Conservation (phyloP, 805 yeast genomes). For the Citeromyces nyonsensis region DNA sequence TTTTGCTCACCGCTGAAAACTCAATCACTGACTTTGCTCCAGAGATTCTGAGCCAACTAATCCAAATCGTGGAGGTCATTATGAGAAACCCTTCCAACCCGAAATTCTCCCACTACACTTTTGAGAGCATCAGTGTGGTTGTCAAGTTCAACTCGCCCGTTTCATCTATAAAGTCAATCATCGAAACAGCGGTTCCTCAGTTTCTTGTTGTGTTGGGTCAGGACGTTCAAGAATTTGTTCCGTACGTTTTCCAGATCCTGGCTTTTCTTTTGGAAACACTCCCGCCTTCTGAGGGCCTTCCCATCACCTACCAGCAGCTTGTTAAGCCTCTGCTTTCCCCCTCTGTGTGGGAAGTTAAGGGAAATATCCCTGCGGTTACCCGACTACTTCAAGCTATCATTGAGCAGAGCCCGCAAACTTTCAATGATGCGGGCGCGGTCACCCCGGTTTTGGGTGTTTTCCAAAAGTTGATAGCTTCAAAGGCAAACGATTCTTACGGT, state of each 20-base stretch:
- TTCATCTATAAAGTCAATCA: slow-evolving; percentile 21
- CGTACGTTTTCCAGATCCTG: slow-evolving; percentile 84
- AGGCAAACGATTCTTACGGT: slow-evolving; percentile 66
- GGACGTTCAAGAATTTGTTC: slow-evolving; percentile 89
- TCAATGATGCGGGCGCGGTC: slow-evolving; percentile 21
- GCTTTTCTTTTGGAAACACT: slow-evolving; percentile 58
- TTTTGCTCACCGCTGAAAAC: slow-evolving; percentile 59
- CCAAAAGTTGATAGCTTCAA: slow-evolving; percentile 82
- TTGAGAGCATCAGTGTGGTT: slow-evolving; percentile 75
- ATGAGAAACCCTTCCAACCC: slow-evolving; percentile 93
- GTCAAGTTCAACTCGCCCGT: slow-evolving; percentile 41
- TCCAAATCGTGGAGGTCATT: slow-evolving; percentile 54
- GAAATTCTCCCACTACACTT: slow-evolving; percentile 75
- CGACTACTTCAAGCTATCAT: slow-evolving; percentile 61
- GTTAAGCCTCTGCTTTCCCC: slow-evolving; percentile 80
- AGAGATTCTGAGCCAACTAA: slow-evolving; percentile 44
- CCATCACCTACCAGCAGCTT: slow-evolving; percentile 48
- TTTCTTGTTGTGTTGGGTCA: slow-evolving; percentile 53
- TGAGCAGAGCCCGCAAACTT: slow-evolving; percentile 24
- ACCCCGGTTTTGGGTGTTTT: slow-evolving; percentile 90
- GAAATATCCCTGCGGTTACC: slow-evolving; percentile 87
- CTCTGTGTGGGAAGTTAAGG: slow-evolving; percentile 83
- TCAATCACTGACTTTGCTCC: slow-evolving; percentile 28
- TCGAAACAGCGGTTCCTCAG: slow-evolving; percentile 46
- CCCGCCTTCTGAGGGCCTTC: slow-evolving; percentile 33